Conservation (phyloP, 805 yeast genomes). For the Candida qinlingensis region DNA sequence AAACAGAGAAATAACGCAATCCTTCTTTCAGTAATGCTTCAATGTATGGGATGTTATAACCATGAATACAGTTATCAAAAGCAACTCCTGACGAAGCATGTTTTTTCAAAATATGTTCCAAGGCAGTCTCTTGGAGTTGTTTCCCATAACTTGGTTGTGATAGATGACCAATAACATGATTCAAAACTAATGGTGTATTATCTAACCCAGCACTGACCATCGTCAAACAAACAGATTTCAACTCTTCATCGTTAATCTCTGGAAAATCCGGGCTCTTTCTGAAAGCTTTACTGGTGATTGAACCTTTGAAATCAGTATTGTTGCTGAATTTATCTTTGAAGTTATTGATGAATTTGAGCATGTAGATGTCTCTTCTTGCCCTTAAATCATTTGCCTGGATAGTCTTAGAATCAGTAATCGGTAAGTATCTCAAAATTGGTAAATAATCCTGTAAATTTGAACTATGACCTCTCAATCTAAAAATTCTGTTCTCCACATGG, state of each 20-base stretch:
- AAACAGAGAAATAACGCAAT: slow-evolving; percentile 54
- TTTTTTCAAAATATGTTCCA: slow-evolving; percentile 31
- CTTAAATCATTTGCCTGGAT: slow-evolving; percentile 29
- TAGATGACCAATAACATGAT: slow-evolving; percentile 56
- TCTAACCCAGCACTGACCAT: slow-evolving; percentile 80
- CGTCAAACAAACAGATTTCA: slow-evolving; percentile 59
- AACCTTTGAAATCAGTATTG: slow-evolving; percentile 24
- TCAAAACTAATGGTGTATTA: slow-evolving; percentile 59
- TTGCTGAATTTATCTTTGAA: slow-evolving; percentile 24
- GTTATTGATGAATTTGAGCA: slow-evolving; percentile 33
- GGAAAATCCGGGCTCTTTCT: slow-evolving; percentile 13
- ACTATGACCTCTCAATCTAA: slow-evolving; percentile 51
- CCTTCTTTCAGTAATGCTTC: slow-evolving; percentile 60
- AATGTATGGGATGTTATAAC: slow-evolving; percentile 39
- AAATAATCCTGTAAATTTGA: slow-evolving; percentile 52
- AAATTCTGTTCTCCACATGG: slow-evolving; percentile 49
- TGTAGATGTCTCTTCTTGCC: slow-evolving; percentile 43
- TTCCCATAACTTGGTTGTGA: slow-evolving; percentile 36
- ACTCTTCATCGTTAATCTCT: slow-evolving; percentile 34
- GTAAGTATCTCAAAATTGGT: slow-evolving; percentile 36
- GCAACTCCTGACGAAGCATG: slow-evolving; percentile 31
- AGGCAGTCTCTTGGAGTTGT: slow-evolving; percentile 40
- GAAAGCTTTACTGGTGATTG: slow-evolving; percentile 29
- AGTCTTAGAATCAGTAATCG: slow-evolving; percentile 19
- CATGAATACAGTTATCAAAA: slow-evolving; percentile 29